Evolutionary conservation across 2,329 filamentous ascomycete genomes (phyloP).

Genomic region (Microdochium paspali): DNA sequence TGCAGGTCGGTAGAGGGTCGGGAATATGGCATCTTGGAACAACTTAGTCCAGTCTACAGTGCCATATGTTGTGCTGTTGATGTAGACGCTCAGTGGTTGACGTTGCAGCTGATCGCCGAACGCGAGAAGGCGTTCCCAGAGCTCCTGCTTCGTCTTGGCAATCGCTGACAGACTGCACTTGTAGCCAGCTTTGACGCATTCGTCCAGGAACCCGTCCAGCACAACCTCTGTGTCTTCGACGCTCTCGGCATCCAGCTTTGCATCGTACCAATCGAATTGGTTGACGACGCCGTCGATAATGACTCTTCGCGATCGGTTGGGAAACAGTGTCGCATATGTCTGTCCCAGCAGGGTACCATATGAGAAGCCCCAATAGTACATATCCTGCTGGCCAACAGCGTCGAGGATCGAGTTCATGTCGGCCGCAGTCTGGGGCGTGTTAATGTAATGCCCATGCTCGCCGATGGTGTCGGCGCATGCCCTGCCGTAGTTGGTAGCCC

Average conservation of each 20-base stretch:
- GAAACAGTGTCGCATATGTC: constrained; percentile 27
- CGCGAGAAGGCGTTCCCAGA: constrained; percentile 20
- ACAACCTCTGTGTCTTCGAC: constrained; percentile 32
- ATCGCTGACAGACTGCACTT: constrained; percentile 31
- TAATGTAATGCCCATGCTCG: constrained; percentile 32
- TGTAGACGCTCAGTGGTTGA: constrained; percentile 29
- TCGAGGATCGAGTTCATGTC: constrained; percentile 42
- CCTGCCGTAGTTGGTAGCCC: constrained; percentile 27
- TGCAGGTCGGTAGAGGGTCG: constrained; percentile 25
- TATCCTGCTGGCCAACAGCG: constrained; percentile 24
- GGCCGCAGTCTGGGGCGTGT: constrained; percentile 39
- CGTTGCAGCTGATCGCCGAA: constrained; percentile 22
- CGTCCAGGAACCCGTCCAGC: constrained; percentile 30
- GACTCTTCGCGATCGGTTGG: constrained; percentile 22
- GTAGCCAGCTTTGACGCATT: constrained; percentile 36
- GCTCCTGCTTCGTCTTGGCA: constrained; percentile 22
- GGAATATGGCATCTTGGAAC: constrained; percentile 26
- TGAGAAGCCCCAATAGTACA: constrained; percentile 31
- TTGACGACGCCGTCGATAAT: constrained; percentile 25
- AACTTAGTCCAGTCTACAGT: constrained; percentile 24
- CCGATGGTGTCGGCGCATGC: constrained; percentile 34
- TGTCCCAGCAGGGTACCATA: constrained; percentile 29
- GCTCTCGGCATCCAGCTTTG: constrained; percentile 24
- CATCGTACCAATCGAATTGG: constrained; percentile 29
- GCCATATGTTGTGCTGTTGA: constrained; percentile 29